A percentile compares a stretch with the other conserved stretches of the same genome.
These are phyloP conservation scores for Skeletonema menzelii DNA, from an alignment of 108 stramenopile species.

Conservation along the genomic window DNA sequence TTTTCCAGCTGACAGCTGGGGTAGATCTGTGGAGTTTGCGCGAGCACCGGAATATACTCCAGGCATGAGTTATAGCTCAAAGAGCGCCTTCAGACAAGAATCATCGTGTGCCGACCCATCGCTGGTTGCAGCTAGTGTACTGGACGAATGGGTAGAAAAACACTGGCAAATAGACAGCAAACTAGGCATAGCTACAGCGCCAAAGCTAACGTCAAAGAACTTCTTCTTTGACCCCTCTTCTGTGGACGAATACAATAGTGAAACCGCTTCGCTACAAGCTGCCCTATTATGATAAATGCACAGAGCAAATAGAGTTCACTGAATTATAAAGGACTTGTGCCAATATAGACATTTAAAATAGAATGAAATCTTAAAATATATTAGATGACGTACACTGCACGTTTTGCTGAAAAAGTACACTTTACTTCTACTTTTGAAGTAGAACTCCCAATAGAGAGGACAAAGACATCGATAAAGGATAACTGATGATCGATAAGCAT, in stretches of 20 bases:
- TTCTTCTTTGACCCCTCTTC: slow-evolving; percentile 21
- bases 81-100: slow-evolving; percentile 18
- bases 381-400: background rate
- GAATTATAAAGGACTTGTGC: background rate
- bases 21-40: slow-evolving; percentile 32
- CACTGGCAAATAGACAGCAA: slow-evolving; percentile 45
- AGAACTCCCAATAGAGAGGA: no score
- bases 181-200: slow-evolving; percentile 28
- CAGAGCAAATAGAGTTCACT: background rate
- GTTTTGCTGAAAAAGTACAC: background rate
- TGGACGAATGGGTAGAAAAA: slow-evolving; percentile 43
- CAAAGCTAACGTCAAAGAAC: slow-evolving; percentile 9
- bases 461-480: no score
- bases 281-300: slow-evolving; percentile 30
- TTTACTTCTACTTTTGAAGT: background rate
- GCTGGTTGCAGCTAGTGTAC: slow-evolving; percentile 26
- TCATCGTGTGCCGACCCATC: slow-evolving; percentile 9
- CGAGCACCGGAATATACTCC: slow-evolving; percentile 17
- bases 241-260: slow-evolving; percentile 41
- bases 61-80: slow-evolving; percentile 45
- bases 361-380: background rate
- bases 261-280: slow-evolving; percentile 27
- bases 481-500: no score
- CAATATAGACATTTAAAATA: background rate
- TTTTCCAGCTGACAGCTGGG: slow-evolving; percentile 37